Conservation (phyloP, 805 yeast genomes). For the Dipodascopsis uninucleata region DNA sequence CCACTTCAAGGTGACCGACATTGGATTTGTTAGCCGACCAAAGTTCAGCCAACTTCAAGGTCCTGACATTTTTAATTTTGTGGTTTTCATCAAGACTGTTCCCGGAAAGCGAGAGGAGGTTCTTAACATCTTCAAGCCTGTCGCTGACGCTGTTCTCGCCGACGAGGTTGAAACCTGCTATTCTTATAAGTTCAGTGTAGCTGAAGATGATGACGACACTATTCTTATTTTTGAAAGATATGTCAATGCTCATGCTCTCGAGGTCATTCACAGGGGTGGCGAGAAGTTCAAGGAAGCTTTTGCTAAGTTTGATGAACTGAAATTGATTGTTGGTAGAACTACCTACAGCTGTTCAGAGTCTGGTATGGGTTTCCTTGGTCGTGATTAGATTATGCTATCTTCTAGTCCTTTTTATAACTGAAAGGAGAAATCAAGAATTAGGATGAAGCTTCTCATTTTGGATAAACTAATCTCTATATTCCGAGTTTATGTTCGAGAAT, state of each 20-base stretch:
- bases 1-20: conserved; percentile 16
- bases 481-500: no score
- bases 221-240: conserved; percentile 25
- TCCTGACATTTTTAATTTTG: conserved; percentile 10
- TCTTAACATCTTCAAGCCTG: conserved; percentile 47
- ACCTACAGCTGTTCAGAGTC: conserved; percentile 6
- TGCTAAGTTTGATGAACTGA: conserved; percentile 8
- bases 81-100: conserved; percentile 9
- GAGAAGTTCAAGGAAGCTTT: conserved; percentile 12
- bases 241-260: conserved; percentile 12
- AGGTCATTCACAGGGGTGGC: conserved; percentile 17
- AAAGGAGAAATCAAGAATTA: no score
- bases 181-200: conserved; percentile 12
- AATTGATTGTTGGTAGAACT: conserved; percentile 1
- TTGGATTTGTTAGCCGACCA: conserved; percentile 25
- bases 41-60: conserved; percentile 2
- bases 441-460: no score
- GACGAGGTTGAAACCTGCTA: conserved; percentile 16
- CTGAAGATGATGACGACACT: conserved; percentile 16
- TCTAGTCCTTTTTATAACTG: not conserved
- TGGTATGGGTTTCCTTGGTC: conserved; percentile 21
- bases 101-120: conserved; percentile 60
- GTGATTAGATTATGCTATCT: conserved; percentile 4
- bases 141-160: conserved; percentile 12
- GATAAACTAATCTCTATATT: no score